Evolutionary conservation across 2,329 filamentous ascomycete genomes (phyloP).

Genomic region (Didymellaceae sp.): DNA sequence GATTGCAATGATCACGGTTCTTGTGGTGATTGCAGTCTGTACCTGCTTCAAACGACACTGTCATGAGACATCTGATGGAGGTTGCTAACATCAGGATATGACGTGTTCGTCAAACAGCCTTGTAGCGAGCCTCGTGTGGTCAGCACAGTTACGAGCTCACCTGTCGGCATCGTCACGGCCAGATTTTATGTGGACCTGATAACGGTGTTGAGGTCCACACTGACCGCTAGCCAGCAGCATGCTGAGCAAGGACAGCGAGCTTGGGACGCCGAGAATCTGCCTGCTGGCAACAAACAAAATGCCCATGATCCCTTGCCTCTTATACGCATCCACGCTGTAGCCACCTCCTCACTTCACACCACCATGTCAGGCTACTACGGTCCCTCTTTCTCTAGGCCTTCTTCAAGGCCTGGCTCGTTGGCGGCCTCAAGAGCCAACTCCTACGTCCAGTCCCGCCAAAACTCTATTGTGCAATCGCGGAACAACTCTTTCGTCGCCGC

Average conservation of each 20-base stretch:
- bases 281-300: slow-evolving; percentile 17
- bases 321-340: slow-evolving; percentile 9
- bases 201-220: slow-evolving; percentile 14
- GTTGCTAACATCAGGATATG: background rate
- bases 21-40: background rate
- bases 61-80: background rate
- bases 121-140: background rate
- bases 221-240: slow-evolving; percentile 12
- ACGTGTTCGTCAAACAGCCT: background rate
- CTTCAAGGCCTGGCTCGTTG: slow-evolving; percentile 18
- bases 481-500: slow-evolving; percentile 11
- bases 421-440: slow-evolving; percentile 20
- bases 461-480: slow-evolving; percentile 4
- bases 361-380: slow-evolving; percentile 22
- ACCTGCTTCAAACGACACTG: too few relatives aligned
- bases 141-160: slow-evolving; percentile 9
- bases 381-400: slow-evolving; percentile 17
- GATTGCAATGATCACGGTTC: background rate
- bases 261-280: slow-evolving; percentile 7
- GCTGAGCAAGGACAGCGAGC: slow-evolving; percentile 3
- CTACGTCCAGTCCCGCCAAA: slow-evolving; percentile 8
- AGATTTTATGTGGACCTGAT: slow-evolving; percentile 18
- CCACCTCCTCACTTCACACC: background rate
- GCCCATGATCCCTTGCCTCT: slow-evolving; percentile 12
- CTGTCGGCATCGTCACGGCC: slow-evolving; percentile 10